Conservation (phyloP, 2,329 filamentous ascomycete species). For the Cadophora sp. region DNA sequence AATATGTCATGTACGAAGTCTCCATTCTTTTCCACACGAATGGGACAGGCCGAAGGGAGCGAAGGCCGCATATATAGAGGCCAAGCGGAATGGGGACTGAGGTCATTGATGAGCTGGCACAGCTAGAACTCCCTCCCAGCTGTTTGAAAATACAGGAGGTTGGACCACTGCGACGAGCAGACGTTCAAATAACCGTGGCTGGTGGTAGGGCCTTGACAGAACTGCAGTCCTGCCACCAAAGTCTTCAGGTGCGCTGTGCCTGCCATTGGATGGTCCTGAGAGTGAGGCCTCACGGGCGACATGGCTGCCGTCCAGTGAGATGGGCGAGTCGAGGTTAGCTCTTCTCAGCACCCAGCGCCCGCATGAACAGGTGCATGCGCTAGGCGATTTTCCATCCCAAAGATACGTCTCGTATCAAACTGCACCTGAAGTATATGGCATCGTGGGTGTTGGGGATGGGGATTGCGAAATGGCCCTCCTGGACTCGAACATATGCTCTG, state of each 20-base stretch:
- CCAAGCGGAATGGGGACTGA: constrained; percentile 35
- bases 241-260: constrained; percentile 16
- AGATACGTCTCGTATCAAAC: constrained; percentile 32
- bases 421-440: constrained; percentile 13
- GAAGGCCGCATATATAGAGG: constrained; percentile 44
- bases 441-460: background rate
- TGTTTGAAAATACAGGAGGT: constrained; percentile 34
- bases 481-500: background rate
- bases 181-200: constrained; percentile 36
- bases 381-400: constrained; percentile 39
- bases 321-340: constrained; percentile 37
- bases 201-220: constrained; percentile 8
- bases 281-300: constrained; percentile 22
- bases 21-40: constrained; percentile 12
- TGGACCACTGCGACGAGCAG: constrained; percentile 38
- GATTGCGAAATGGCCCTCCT: background rate
- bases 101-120: constrained; percentile 42
- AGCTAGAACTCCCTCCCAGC: constrained; percentile 43
- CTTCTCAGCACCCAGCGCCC: constrained; percentile 30
- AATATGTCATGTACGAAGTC: constrained; percentile 7
- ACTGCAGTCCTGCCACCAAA: constrained; percentile 25
- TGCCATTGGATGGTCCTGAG: constrained; percentile 31
- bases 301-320: constrained; percentile 36
- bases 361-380: constrained; percentile 36
- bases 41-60: constrained; percentile 25